Evolutionary conservation across 169 alveolate genomes (phyloP).

Genomic region (Plasmodium coatneyi): DNA sequence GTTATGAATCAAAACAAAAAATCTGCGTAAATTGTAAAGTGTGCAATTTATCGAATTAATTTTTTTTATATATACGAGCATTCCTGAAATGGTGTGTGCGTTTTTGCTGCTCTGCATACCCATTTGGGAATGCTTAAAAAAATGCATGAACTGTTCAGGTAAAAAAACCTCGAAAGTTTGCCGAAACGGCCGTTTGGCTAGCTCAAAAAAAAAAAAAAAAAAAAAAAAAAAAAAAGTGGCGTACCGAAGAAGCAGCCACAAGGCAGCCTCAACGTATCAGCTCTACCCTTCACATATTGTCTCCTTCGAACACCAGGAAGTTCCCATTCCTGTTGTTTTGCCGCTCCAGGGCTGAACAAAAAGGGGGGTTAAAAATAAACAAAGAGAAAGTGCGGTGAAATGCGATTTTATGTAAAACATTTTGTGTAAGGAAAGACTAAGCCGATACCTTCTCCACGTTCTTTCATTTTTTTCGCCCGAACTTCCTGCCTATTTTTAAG

Average conservation of each 20-base stretch:
- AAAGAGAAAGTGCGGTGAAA: neutral
- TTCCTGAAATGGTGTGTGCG: neutral
- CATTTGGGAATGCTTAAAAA: neutral
- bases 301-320: slow-evolving; percentile 20
- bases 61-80: neutral
- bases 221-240: neutral
- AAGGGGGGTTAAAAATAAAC: neutral
- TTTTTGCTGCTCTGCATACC: neutral
- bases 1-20: neutral
- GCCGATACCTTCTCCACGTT: slow-evolving; percentile 34
- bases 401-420: neutral
- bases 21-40: neutral
- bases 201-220: neutral
- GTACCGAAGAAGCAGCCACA: neutral
- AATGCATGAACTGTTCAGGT: slow-evolving; percentile 4
- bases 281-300: neutral
- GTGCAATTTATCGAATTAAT: neutral
- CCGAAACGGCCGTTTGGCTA: neutral
- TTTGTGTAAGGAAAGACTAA: neutral
- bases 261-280: neutral
- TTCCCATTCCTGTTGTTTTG: slow-evolving; percentile 35
- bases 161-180: neutral
- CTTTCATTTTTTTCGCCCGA: slow-evolving; percentile 26
- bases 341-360: slow-evolving; percentile 14
- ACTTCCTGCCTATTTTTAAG: slow-evolving; percentile 20